Conservation (phyloP, 192 early-diverging fungal genomes). For the Backusella westeae region DNA sequence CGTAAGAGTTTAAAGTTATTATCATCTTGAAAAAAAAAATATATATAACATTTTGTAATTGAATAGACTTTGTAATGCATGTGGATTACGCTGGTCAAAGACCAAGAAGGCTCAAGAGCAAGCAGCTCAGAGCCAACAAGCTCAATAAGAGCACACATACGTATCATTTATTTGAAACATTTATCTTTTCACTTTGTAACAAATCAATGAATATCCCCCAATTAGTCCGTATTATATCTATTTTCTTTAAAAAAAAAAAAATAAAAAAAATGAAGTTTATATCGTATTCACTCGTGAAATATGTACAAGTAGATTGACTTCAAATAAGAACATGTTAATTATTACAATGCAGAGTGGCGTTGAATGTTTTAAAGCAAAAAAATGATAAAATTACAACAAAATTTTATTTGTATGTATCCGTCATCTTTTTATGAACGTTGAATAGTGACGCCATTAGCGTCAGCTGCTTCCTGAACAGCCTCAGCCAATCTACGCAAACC, state of each 20-base stretch:
- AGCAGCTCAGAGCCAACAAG: background rate
- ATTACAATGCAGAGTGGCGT: too few species aligned
- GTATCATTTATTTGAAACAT: background rate
- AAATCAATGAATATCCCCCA: background rate
- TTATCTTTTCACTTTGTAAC: background rate
- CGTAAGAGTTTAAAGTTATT: constrained; percentile 24
- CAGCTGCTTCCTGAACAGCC: constrained; percentile 43
- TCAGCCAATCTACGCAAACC: constrained; percentile 60
- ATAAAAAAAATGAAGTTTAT: background rate
- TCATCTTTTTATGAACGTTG: background rate
- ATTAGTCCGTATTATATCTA: background rate
- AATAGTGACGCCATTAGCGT: background rate
- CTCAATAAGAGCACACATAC: background rate
- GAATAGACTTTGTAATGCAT: constrained; percentile 53
- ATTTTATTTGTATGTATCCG: background rate
- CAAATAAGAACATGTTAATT: too few species aligned
- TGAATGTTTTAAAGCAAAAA: too few species aligned
- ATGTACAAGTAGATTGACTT: too few species aligned
- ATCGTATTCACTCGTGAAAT: too few species aligned
- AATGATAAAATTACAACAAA: background rate
- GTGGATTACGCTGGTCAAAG: constrained; percentile 47
- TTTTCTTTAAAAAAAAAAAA: background rate
- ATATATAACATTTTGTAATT: background rate
- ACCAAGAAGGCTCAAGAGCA: constrained; percentile 14
- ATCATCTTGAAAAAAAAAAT: background rate